These are phyloP conservation scores for Nicotiana paniculata DNA, from an alignment of 257 asterid species.

Conservation along the genomic window DNA sequence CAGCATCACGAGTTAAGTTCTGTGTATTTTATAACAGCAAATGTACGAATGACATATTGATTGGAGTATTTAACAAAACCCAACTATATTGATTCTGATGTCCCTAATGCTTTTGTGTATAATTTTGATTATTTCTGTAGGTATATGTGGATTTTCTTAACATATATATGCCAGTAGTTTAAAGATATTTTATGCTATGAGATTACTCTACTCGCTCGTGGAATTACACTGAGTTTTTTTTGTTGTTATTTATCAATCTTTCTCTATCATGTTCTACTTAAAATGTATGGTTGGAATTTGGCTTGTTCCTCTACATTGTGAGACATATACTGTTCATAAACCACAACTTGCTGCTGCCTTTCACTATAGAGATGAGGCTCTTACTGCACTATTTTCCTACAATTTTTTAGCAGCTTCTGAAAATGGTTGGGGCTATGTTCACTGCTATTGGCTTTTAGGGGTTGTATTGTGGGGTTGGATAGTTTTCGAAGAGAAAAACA, in stretches of 20 bases:
- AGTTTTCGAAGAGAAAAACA: constrained; percentile 60
- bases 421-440: constrained; percentile 7
- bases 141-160: background rate
- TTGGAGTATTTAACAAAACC: background rate
- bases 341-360: background rate
- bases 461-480: constrained; percentile 19
- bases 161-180: no score
- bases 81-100: background rate
- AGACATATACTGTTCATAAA: background rate
- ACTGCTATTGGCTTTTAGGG: background rate
- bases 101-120: background rate
- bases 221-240: no score
- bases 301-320: background rate
- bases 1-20: background rate
- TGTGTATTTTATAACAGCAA: background rate
- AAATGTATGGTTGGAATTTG: constrained; percentile 6
- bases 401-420: constrained; percentile 7
- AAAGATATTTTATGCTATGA: no score
- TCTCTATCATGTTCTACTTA: background rate
- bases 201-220: no score
- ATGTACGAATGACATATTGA: background rate
- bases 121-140: no score
- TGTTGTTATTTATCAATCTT: background rate
- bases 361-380: constrained; percentile 1
- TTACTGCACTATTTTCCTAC: constrained; percentile 2